Percentiles rank a stretch among this genome's conserved stretches.
Conservation (phyloP, 139 green algal genomes). For the Tetraselmis chui region DNA sequence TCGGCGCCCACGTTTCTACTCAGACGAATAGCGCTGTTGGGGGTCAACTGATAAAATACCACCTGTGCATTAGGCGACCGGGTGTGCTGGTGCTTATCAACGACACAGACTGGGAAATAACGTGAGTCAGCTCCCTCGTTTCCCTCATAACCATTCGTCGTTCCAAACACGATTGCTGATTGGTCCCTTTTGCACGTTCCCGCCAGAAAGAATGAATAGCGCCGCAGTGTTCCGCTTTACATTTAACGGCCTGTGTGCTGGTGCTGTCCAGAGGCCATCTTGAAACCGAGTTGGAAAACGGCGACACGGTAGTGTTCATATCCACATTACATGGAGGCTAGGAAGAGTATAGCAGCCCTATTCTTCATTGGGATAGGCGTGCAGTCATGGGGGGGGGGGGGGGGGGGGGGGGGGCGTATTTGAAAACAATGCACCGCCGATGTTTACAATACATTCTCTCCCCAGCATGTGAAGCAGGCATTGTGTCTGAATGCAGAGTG, state of each 20-base stretch:
- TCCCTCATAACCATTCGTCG: neutral
- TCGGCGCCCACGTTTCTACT: too few species aligned
- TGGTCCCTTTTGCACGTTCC: neutral
- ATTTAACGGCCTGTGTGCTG: neutral
- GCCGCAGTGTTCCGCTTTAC: neutral
- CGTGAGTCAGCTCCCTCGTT: constrained; percentile 29
- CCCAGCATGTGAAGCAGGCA: neutral
- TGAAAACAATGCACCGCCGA: neutral
- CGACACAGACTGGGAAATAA: constrained; percentile 90
- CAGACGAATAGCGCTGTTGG: too few species aligned
- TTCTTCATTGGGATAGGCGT: too few species aligned
- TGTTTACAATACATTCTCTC: neutral
- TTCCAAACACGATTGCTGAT: neutral
- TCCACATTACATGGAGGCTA: constrained; percentile 91
- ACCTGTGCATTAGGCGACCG: constrained; percentile 53
- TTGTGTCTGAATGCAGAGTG: neutral
- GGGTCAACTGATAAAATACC: too few species aligned
- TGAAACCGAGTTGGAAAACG: constrained; percentile 54
- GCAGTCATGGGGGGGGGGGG: neutral
- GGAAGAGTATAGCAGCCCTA: too few species aligned
- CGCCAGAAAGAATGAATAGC: neutral
- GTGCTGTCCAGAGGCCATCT: constrained; percentile 49
- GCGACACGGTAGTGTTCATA: constrained; percentile 82
- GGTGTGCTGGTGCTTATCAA: constrained; percentile 92
- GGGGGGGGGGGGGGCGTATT: neutral